Conservation (phyloP, 2,329 filamentous ascomycete species). For the Knufia petricola region DNA sequence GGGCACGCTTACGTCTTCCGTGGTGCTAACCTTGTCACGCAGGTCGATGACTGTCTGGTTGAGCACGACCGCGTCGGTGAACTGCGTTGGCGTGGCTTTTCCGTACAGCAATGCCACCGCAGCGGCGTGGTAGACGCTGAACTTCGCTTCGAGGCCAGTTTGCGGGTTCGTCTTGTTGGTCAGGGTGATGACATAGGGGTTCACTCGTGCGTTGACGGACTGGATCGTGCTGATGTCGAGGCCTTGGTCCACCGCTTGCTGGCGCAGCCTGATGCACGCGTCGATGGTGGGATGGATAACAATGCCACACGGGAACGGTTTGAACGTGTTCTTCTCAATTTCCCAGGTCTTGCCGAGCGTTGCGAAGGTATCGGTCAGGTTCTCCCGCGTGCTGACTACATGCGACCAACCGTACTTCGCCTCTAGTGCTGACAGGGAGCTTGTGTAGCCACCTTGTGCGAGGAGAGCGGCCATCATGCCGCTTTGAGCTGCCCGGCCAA, state of each 20-base stretch:
- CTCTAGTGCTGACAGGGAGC: slow-evolving; percentile 39
- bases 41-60: slow-evolving; percentile 33
- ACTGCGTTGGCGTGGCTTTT: slow-evolving; percentile 43
- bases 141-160: slow-evolving; percentile 45
- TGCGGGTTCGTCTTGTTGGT: slow-evolving; percentile 42
- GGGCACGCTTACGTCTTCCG: slow-evolving; percentile 31
- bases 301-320: slow-evolving; percentile 49
- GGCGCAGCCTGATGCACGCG: slow-evolving; percentile 39
- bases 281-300: slow-evolving; percentile 49
- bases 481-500: slow-evolving; percentile 44
- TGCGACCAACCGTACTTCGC: slow-evolving; percentile 46
- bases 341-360: slow-evolving; percentile 34
- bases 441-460: slow-evolving; percentile 42
- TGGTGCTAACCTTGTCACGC: slow-evolving; percentile 39
- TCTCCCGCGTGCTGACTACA: slow-evolving; percentile 34
- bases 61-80: slow-evolving; percentile 40
- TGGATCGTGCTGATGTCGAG: slow-evolving; percentile 31
- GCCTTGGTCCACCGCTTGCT: slow-evolving; percentile 17
- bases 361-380: background rate
- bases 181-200: slow-evolving; percentile 45
- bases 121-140: slow-evolving; percentile 46
- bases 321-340: slow-evolving; percentile 46
- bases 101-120: slow-evolving; percentile 43
- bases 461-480: slow-evolving; percentile 41
- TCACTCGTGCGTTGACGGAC: slow-evolving; percentile 30